Evolutionary conservation across 2,329 filamentous ascomycete genomes (phyloP), one percentile per base, ranked within the genome.

Genomic region (Bisporella sp.): DNA sequence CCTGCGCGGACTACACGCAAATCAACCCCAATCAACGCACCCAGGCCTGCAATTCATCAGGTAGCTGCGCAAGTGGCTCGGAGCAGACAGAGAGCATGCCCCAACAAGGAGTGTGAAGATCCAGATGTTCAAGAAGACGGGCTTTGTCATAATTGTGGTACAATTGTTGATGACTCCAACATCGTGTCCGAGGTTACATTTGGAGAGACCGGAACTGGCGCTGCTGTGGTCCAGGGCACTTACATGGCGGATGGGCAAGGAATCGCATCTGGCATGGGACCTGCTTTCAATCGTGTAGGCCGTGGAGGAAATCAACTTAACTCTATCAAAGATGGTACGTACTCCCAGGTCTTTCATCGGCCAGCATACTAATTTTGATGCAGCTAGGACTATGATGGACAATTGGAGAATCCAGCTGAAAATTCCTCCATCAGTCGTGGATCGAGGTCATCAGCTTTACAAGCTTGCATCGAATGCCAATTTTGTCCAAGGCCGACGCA

Each of bases 171-270:
- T 59, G 87, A 95, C 64, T 84, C 82, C 65, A 90, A 95, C 63
- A 96, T 97, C 55, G 91, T 96, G 52, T 81, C 89, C 45, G 93
- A 99, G 67, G 81, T 97, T 55, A 85, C 85, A 28, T 99, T 97
- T 64, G 90, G 90, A 57, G 92, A 99, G 72, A 86, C 82, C 31
- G 82, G 88, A 0, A 84, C 82, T 33, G 93, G 93, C 62, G 89
- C 88, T 45, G 91, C 92, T 47, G 80, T 95, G 46, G 89, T 96
- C 13, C 89, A 96, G 67, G 93, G 93, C 66, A 91, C 85, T 55
- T 95, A 85, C 64, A 82, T 99, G 54, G 85, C 83, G 48, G 87
- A 89, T 52, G 88, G 91, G 66, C 89, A 96, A 64, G 89, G 87
- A 32, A 57, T 50, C 29, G 60, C 61, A 1, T 53, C 54, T 31